Base-by-base conservation (phyloP, 768 basidiomycete species). In the Lactarius psammicola region DNA sequence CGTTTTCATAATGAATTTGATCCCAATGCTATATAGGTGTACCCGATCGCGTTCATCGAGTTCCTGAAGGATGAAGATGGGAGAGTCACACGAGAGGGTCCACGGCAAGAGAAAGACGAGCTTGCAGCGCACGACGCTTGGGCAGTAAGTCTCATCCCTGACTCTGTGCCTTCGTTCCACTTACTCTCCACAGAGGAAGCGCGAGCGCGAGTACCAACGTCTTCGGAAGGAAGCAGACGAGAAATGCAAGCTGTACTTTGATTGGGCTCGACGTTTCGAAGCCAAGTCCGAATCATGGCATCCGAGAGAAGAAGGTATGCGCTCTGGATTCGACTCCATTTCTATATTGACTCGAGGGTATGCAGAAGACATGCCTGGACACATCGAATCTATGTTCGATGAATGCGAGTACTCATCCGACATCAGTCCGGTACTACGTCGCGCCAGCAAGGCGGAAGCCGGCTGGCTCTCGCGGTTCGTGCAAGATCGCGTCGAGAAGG, bases 11-110 rank as follows among this genome's bases (percentile, higher is more conserved):
- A 71, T 13, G 49, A 13, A 6, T 10, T 7, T 61, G 11, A 17
- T 31, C 44, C 30, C 49, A 60, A 38, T 56, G 34, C 20, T 11
- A 9, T 34, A 11, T 44, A 91, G 89, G 77, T 81, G 11, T 88
- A 88, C 72, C 88, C 92, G 1, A 71, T 95, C 46, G 95, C 88
- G 0, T 98, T 84, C 75, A 75, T 95, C n/a, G 89, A 94, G 74
- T 86, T 85, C 63, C 69, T 80, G 7, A 79, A 82, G 65, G 81
- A 78, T 26, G 75, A 77, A 61, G 74, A 82, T 67, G 84, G 89
- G 30, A 72, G 77, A 67, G 82, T 80, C 73, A 67, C 73, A 66
- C 77, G 77, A n/a, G 79, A 84, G 62, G 85, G 89, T 4, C 90
- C 92, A 2, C 76, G 87, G 74, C 84, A 82, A 64, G 86, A 86